Evolutionary conservation across 345 rosid species (phyloP).

Genomic region (Rhodamnia argentea): DNA sequence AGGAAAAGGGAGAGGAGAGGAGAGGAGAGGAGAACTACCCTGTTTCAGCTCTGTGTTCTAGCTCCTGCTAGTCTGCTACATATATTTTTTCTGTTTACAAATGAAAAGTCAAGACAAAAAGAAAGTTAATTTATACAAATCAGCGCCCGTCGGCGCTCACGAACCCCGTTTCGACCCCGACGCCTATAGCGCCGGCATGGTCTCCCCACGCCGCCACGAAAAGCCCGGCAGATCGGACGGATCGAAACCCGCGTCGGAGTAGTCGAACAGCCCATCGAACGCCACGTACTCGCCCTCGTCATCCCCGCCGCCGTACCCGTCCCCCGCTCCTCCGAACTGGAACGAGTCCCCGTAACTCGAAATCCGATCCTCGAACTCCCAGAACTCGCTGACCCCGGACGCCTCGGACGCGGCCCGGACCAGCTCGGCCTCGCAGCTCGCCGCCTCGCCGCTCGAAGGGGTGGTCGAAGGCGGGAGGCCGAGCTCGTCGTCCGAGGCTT

Average conservation of each 20-base stretch:
- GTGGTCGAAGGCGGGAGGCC: slow-evolving; percentile 29
- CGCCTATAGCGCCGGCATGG: slow-evolving; percentile 9
- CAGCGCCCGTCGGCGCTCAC: not conserved
- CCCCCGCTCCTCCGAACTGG: slow-evolving; percentile 12
- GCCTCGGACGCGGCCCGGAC: slow-evolving; percentile 17
- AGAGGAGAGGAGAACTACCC: not conserved
- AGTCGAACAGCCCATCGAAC: slow-evolving; percentile 30
- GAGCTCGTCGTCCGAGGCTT: slow-evolving; percentile 46
- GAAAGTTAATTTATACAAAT: not conserved
- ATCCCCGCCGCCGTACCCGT: not conserved
- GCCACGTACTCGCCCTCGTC: not conserved
- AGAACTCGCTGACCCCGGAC: slow-evolving; percentile 13
- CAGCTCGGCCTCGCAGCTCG: slow-evolving; percentile 2
- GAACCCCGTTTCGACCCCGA: not conserved
- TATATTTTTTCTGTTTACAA: not conserved
- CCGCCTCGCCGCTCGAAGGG: slow-evolving; percentile 3
- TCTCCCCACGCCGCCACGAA: slow-evolving; percentile 13
- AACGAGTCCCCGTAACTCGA: slow-evolving; percentile 21
- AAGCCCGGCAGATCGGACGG: slow-evolving; percentile 9
- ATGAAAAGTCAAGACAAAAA: not conserved
- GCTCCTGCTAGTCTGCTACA: not conserved
- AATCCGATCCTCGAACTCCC: slow-evolving; percentile 22
- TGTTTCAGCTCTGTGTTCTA: not conserved
- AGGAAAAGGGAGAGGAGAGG: not conserved
- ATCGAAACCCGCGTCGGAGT: slow-evolving; percentile 21